These are phyloP conservation scores for Daedaleopsis nitida DNA, from an alignment of 768 basidiomycete genomes.

Conservation along the genomic window DNA sequence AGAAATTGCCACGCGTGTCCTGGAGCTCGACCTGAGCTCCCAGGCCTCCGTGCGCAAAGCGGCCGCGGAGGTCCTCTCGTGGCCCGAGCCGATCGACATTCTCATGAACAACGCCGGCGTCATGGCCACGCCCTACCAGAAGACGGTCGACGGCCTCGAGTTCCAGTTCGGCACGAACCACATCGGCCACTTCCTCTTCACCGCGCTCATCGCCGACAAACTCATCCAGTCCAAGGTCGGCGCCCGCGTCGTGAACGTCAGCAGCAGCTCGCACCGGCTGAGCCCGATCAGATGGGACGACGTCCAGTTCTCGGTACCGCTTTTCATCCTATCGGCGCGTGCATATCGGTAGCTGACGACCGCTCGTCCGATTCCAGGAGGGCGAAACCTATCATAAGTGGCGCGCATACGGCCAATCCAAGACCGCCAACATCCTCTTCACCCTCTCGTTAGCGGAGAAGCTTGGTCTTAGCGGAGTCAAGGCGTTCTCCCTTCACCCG, in stretches of 20 bases:
- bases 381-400: background rate
- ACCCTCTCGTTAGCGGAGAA: background rate
- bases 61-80: background rate
- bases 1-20: background rate
- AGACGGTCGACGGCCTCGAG: background rate
- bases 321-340: background rate
- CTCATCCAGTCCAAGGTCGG: background rate
- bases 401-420: background rate
- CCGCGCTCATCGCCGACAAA: background rate
- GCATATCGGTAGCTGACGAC: background rate
- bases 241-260: background rate
- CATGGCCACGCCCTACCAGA: background rate
- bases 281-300: background rate
- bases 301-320: background rate
- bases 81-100: background rate
- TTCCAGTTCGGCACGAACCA: background rate
- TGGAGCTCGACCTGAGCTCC: background rate
- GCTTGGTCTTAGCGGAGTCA: background rate
- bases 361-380: background rate
- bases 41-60: background rate
- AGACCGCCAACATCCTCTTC: background rate
- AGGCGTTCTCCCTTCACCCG: background rate
- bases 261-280: background rate
- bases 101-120: background rate
- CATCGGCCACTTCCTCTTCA: background rate